Percentiles rank a stretch among this genome's conserved stretches.
These are phyloP conservation scores for Clausena lansium DNA, from an alignment of 345 rosid genomes.

Conservation along the genomic window DNA sequence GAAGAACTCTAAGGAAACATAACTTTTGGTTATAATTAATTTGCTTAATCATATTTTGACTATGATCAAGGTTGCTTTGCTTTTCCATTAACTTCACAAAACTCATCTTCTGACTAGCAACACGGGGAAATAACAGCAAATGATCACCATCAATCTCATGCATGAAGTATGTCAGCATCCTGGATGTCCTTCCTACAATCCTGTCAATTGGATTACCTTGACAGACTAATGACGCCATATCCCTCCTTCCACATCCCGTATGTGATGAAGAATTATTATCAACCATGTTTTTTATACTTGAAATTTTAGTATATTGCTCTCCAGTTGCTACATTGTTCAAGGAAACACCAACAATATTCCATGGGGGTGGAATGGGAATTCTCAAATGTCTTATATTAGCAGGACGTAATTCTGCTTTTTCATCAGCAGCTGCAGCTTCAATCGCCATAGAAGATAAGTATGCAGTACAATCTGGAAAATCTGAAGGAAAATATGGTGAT, in stretches of 20 bases:
- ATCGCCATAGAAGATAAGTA: slow-evolving; percentile 50
- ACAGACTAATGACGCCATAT: slow-evolving; percentile 8
- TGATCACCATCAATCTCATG: slow-evolving; percentile 34
- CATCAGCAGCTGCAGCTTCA: slow-evolving; percentile 47
- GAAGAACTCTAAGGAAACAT: slow-evolving; percentile 72
- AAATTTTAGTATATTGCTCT: slow-evolving; percentile 18
- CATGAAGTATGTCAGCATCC: slow-evolving; percentile 36
- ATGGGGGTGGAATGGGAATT: slow-evolving; percentile 69
- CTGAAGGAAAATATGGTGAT: slow-evolving; percentile 75
- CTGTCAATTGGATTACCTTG: slow-evolving; percentile 36
- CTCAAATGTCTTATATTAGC: slow-evolving; percentile 53
- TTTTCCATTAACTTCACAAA: slow-evolving; percentile 31
- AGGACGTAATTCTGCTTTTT: slow-evolving; percentile 49
- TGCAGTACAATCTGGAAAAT: slow-evolving; percentile 81
- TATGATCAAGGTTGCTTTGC: slow-evolving; percentile 26
- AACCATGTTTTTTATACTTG: slow-evolving; percentile 21
- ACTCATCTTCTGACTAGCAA: slow-evolving; percentile 25
- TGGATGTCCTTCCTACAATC: slow-evolving; percentile 61
- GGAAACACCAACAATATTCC: slow-evolving; percentile 52
- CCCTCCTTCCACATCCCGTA: slow-evolving; percentile 13
- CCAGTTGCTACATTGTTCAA: slow-evolving; percentile 20
- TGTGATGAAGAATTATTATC: slow-evolving; percentile 6
- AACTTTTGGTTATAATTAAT: slow-evolving; percentile 36
- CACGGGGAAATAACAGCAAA: slow-evolving; percentile 47
- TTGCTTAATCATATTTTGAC: slow-evolving; percentile 26